Base-by-base conservation (phyloP, 495 filamentous ascomycete genomes). In the Rhizodiscina lignyota region DNA sequence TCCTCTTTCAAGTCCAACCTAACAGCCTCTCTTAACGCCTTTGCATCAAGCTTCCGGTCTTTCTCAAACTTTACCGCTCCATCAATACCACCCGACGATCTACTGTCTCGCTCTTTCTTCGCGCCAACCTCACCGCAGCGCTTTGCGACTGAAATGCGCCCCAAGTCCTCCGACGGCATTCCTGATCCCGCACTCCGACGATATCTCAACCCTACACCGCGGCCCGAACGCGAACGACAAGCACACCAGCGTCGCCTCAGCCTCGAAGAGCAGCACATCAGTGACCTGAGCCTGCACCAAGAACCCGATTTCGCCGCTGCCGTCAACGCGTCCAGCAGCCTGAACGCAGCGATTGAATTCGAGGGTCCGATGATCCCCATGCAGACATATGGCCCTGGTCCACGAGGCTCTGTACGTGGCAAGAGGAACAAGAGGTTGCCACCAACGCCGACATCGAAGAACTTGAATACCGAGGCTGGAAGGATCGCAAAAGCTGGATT, bases 81-180 rank as follows among this genome's bases (percentile, higher is more conserved):
- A 16, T 69, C 66, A 37, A 74, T 84, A 30, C 79, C 79, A 23
- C 77, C 82, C 5, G 83, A 94, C 40, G 83, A 92, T 50, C 83
- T 87, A 41, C 74, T 97, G 32, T 87, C 85, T 8, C 74, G 85
- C 40, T 89, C 84, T 21, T 68, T 83, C 40, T 59, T 92, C 30
- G 24, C 8, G 8, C 6, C 6, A 6, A 6, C 24, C 33, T 35
- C 33, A 5, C 78, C 77, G 38, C 82, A 83, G 3, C 77, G 77
- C 30, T 82, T 84, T 53, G 85, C 82, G 4, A 82, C 89, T 47
- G 89, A 96, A 58, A 76, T 81, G 43, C 75, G 85, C 32, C 89
- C 89, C 16, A 73, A 72, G n/a, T 70, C 70, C 0, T 68, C 80
- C 34, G 60, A 71, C 31, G 79, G 79, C 35, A 69, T 79, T 15